Conservation (phyloP, 768 basidiomycete species). For the Tricholoma furcatifolium region DNA sequence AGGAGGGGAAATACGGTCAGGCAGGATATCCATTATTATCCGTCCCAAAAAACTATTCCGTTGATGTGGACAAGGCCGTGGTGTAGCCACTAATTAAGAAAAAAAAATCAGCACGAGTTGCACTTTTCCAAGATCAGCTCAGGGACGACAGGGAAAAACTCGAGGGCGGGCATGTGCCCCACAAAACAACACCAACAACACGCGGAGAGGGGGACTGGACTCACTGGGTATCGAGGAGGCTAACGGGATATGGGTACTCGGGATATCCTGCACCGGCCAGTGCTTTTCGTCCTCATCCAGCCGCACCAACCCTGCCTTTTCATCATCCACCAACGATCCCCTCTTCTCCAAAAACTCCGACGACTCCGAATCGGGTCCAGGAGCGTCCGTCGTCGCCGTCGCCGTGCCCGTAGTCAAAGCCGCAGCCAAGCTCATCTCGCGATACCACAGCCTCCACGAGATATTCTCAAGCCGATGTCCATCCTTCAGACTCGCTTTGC, state of each 20-base stretch:
- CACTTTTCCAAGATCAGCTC: constrained; percentile 1
- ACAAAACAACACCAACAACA: neutral
- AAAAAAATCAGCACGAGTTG: constrained; percentile 5
- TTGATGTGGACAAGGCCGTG: neutral
- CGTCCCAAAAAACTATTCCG: constrained; percentile 19
- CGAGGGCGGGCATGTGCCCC: neutral
- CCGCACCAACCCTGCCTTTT: constrained; percentile 8
- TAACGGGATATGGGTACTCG: constrained; percentile 6
- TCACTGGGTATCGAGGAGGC: constrained; percentile 6
- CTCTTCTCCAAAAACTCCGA: no score
- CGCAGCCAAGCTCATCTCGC: constrained; percentile 46
- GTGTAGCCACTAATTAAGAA: neutral
- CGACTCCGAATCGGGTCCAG: constrained; percentile 8
- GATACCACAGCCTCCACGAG: constrained; percentile 83
- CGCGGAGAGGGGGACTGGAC: neutral
- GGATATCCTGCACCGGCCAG: neutral
- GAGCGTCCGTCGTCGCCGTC: constrained; percentile 16
- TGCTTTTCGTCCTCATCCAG: neutral
- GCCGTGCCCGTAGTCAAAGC: no score
- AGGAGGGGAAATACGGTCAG: constrained; percentile 30
- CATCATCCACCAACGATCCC: constrained; percentile 12
- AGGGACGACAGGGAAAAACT: constrained; percentile 3
- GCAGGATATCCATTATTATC: constrained; percentile 61
- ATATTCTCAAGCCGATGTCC: constrained; percentile 86
- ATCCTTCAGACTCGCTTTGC: constrained; percentile 74